Base-by-base conservation (phyloP, 306 rosid genomes). In the Malus fusca region DNA sequence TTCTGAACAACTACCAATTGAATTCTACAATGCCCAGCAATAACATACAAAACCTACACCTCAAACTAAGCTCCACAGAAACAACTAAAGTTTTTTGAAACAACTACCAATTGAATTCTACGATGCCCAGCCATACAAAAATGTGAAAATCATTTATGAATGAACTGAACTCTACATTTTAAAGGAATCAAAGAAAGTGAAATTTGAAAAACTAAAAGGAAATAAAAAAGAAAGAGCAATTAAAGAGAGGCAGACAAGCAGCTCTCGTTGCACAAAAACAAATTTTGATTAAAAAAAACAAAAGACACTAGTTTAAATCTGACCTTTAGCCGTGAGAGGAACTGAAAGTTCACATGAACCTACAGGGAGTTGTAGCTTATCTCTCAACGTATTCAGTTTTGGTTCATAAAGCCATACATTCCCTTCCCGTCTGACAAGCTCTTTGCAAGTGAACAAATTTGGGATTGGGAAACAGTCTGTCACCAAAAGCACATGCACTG, bases 271-370 rank as follows among this genome's bases (percentile, higher is more conserved):
- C 17, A 76, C 52, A 71, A 73, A 21, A 62, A 8, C 51, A 58
- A 22, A 23, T 59, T 59, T n/a, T 11, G 15, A 72, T 6, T 21
- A 13, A 13, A 59, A 11, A 22, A 3, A 26, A 58, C 7, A 18
- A 59, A 59, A n/a, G 66, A 26, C 19, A 2, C 37, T 67, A 30
- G 43, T 52, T 69, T 63, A 68, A 42, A 67, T 78, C 90, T 81
- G 48, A 95, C 98, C 98, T 86, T 84, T 88, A 67, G 90, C 95
- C 59, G 84, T 77, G 78, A 89, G 84, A 62, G 97, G 96, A 87
- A 95, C 93, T 14, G 97, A 88, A 79, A 92, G 98, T 81, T 95
- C 97, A 78, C 98, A 90, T 33, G 98, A 92, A 37, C 97, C 98
- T 56, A 88, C 87, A 5, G 97, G 98, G 31, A 95, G 92, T 82